Evolutionary conservation across 1,284 basidiomycete species (phyloP).

Genomic region (Porodaedalea pini): DNA sequence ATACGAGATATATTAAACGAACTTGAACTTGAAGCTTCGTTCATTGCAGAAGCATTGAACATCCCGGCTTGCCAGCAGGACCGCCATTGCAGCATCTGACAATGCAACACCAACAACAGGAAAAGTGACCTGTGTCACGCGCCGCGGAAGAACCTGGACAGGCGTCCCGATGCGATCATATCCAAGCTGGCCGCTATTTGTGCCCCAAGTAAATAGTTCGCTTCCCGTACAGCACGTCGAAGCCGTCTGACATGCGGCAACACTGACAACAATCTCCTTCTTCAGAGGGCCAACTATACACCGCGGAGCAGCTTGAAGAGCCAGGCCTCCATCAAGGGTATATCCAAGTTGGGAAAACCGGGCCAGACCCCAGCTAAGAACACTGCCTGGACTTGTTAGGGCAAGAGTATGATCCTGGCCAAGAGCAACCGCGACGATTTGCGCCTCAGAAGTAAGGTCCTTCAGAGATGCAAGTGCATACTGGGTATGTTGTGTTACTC

Average conservation of each 20-base stretch:
- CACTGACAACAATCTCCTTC: constrained; percentile 77
- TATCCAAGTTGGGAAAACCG: constrained; percentile 90
- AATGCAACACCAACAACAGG: constrained; percentile 69
- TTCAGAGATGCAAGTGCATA: constrained; percentile 45
- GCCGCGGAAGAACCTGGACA: constrained; percentile 77
- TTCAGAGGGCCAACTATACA: constrained; percentile 76
- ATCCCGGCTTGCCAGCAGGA: constrained; percentile 70
- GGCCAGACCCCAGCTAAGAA: constrained; percentile 90
- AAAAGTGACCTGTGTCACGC: constrained; percentile 75
- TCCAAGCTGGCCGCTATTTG: constrained; percentile 91
- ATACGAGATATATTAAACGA: constrained; percentile 29
- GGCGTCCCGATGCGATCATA: constrained; percentile 51
- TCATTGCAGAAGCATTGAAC: constrained; percentile 85
- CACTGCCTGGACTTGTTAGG: constrained; percentile 76
- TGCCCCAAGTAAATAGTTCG: constrained; percentile 96
- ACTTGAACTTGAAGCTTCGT: constrained; percentile 72
- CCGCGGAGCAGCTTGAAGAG: constrained; percentile 72
- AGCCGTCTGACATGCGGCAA: constrained; percentile 85
- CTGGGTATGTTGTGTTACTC: constrained; percentile 68
- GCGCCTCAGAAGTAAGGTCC: constrained; percentile 45
- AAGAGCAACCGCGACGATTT: constrained; percentile 66
- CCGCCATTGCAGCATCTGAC: constrained; percentile 81
- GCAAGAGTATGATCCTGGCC: constrained; percentile 95
- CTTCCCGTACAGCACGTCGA: constrained; percentile 86
- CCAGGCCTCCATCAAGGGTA: constrained; percentile 53